A percentile compares a stretch with the other conserved stretches of the same genome.
Conservation (phyloP, 1,139 yeast species). For the Zhuliangozyma parablackwelliae region DNA sequence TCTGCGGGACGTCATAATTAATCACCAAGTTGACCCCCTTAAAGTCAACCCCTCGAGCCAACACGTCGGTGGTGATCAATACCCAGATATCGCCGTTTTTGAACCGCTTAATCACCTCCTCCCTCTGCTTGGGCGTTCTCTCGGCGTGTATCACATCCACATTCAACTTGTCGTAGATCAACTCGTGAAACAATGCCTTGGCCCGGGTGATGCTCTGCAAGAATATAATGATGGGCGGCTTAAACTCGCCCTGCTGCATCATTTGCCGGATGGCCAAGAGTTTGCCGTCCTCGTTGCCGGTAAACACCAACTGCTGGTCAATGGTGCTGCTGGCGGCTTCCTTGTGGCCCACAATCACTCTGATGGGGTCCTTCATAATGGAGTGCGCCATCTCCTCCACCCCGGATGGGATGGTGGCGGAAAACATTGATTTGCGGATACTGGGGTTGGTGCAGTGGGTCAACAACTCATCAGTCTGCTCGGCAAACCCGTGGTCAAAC, state of each 20-base stretch:
- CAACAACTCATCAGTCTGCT: constrained; percentile 84
- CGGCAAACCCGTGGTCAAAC: constrained; percentile 85
- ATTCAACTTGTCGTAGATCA: constrained; percentile 82
- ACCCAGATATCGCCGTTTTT: constrained; percentile 93
- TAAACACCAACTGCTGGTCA: constrained; percentile 77
- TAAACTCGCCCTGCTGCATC: constrained; percentile 78
- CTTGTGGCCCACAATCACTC: constrained; percentile 88
- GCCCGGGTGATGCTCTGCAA: constrained; percentile 92
- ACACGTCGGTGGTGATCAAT: constrained; percentile 90
- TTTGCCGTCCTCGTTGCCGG: constrained; percentile 95
- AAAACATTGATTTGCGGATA: constrained; percentile 72
- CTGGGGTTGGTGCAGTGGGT: constrained; percentile 56
- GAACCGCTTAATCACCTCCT: constrained; percentile 77
- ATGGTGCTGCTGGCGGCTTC: constrained; percentile 87
- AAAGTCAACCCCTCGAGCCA: constrained; percentile 96
- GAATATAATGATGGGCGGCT: constrained; percentile 90
- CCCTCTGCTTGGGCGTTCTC: constrained; percentile 85
- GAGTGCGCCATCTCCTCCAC: constrained; percentile 86
- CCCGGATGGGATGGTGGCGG: constrained; percentile 93
- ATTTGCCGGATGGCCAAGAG: constrained; percentile 85
- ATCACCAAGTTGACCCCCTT: constrained; percentile 92
- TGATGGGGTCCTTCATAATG: constrained; percentile 79
- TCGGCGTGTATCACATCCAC: constrained; percentile 97
- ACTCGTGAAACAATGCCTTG: constrained; percentile 88
- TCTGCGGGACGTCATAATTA: constrained; percentile 93